Base-by-base conservation (phyloP, 192 early-diverging fungal species). In the Phlyctochytrium bullatum region DNA sequence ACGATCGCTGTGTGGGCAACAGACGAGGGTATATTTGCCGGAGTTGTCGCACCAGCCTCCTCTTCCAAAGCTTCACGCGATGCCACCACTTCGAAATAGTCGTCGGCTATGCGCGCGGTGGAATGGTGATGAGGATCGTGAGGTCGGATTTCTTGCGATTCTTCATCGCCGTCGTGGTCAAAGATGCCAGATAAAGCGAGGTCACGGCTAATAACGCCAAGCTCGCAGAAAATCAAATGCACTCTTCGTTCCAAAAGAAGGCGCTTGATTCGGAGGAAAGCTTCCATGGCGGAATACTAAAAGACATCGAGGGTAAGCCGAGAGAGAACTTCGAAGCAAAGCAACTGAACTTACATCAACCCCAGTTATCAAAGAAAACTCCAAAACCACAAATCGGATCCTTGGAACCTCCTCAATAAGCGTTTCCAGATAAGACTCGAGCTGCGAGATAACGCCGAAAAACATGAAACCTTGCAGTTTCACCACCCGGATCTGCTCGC, bases 381-480 rank as follows among this genome's bases (percentile, higher is more conserved):
- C 94, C n/a, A 98, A 70, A 0, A 97, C 86, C 50, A 98, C 72
- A 67, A 91, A 97, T 52, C 91, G 87, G 57, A 95, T 91, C 0
- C 89, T 87, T 23, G 88, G 85, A 34, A 69, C 75, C 20, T 86
- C 80, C 4, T 33, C 53, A 27, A 81, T 34, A 16, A 64, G 27
- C 0, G 67, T 47, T 17, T 67, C 63, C 54, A 84, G 69, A 59
- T 73, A 59, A 32, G 34, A 63, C 29, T 79, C 77, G 20, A 83
- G 27, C 40, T 71, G 69, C 3, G 62, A 64, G 54, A 71, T 71
- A 29, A 71, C 69, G 1, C 95, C 96, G 80, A 97, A 98, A 69
- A 98, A 98, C 84, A 98, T 83, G 66, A 96, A 96, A 24, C 96
- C 78, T 74, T 98, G 94, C 56, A 97, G 72, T 66, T 90, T 90